phyloP scores from a whole-genome alignment of 1,284 basidiomycete genomes.

The Tranzscheliella williamsii region DNA sequence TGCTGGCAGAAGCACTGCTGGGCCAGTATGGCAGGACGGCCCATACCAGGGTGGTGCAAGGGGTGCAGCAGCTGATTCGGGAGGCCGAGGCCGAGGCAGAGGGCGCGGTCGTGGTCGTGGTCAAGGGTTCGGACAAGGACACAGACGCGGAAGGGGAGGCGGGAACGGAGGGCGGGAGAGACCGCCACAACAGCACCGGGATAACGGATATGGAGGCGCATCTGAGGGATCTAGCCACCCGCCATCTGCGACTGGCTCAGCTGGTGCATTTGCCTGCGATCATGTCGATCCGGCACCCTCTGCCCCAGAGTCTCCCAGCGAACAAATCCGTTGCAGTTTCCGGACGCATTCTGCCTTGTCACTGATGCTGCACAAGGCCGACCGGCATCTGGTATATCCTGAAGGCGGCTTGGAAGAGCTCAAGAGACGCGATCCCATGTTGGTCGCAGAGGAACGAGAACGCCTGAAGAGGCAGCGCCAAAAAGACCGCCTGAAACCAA shows the following conservation, averaged over 20 bases:
- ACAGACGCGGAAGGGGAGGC: constrained; percentile 8
- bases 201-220: constrained; percentile 17
- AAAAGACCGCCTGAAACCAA: constrained; percentile 2
- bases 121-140: constrained; percentile 5
- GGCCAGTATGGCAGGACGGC: too few species aligned
- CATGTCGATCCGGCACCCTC: constrained; percentile 24
- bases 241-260: constrained; percentile 1
- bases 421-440: constrained; percentile 49
- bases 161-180: not conserved
- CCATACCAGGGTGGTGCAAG: too few species aligned
- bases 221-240: not conserved
- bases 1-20: too few species aligned
- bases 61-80: too few species aligned
- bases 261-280: constrained; percentile 23
- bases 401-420: constrained; percentile 53
- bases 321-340: constrained; percentile 22
- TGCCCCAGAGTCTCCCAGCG: constrained; percentile 6
- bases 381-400: constrained; percentile 55
- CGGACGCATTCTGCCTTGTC: constrained; percentile 22
- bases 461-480: constrained; percentile 17
- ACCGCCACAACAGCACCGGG: constrained; percentile 18
- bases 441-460: constrained; percentile 48
- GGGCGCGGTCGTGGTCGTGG: constrained; percentile 5
- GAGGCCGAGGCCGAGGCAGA: too few species aligned
- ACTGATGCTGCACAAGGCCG: constrained; percentile 54